Percentiles rank a stretch among this genome's conserved stretches.
These are phyloP conservation scores for Erysimum cheiranthoides DNA, from an alignment of 345 rosid species.

Conservation along the genomic window DNA sequence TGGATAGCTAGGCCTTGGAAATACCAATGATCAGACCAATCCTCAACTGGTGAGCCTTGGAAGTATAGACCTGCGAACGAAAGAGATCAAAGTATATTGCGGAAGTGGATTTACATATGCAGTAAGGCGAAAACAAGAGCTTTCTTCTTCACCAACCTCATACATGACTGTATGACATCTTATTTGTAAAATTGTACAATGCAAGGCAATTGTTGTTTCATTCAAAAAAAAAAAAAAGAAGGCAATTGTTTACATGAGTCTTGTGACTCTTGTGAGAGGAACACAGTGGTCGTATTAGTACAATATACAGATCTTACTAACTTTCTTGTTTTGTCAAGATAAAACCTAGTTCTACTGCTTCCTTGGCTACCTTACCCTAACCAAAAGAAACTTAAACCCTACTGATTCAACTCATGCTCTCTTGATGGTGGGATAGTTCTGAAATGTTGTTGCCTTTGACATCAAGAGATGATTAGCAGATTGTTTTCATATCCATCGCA, in stretches of 20 bases:
- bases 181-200: slow-evolving; percentile 31
- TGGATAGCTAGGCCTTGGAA: slow-evolving; percentile 89
- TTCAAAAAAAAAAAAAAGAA: too few relatives aligned
- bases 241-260: slow-evolving; percentile 27
- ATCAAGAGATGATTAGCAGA: slow-evolving; percentile 65
- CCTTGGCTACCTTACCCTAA: slow-evolving; percentile 37
- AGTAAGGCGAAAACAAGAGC: slow-evolving; percentile 42
- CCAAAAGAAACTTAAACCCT: slow-evolving; percentile 27
- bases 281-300: slow-evolving; percentile 16
- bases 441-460: slow-evolving; percentile 11
- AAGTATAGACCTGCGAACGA: slow-evolving; percentile 15
- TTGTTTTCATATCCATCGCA: slow-evolving; percentile 75
- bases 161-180: slow-evolving; percentile 4
- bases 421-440: slow-evolving; percentile 21
- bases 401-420: slow-evolving; percentile 34
- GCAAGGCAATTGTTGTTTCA: too few relatives aligned
- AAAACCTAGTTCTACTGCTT: slow-evolving; percentile 33
- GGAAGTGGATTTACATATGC: slow-evolving; percentile 90
- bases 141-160: slow-evolving; percentile 17
- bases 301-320: slow-evolving; percentile 34
- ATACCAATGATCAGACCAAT: slow-evolving; percentile 57
- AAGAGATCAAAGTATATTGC: slow-evolving; percentile 57
- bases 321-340: slow-evolving; percentile 15
- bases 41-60: slow-evolving; percentile 58
- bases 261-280: slow-evolving; percentile 24